A percentile compares a stretch with the other conserved stretches of the same genome.
phyloP scores from a whole-genome alignment of 257 asterid species.

The Nemophila menziesii region DNA sequence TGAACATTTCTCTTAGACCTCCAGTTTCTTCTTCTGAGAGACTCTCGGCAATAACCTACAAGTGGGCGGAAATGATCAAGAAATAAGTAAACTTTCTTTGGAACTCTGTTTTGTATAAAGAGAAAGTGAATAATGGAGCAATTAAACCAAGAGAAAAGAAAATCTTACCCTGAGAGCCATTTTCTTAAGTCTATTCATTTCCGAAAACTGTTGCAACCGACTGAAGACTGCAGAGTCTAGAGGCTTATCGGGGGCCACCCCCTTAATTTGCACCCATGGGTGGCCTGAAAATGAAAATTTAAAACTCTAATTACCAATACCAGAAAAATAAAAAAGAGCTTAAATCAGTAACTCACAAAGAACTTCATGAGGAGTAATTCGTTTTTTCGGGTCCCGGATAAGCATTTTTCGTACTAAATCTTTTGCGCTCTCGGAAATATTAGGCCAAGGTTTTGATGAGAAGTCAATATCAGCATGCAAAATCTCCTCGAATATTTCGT shows the following conservation, averaged over 20 bases:
- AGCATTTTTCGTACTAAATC: slow-evolving; percentile 66
- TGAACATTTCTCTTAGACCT: slow-evolving; percentile 72
- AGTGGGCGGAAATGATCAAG: slow-evolving; percentile 4
- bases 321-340: not conserved
- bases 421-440: slow-evolving; percentile 58
- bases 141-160: not conserved
- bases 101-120: not conserved
- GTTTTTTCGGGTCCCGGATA: slow-evolving; percentile 43
- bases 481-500: slow-evolving; percentile 55
- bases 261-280: slow-evolving; percentile 66
- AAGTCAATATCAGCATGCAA: slow-evolving; percentile 46
- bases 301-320: not conserved
- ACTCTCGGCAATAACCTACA: slow-evolving; percentile 71
- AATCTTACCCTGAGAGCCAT: slow-evolving; percentile 31
- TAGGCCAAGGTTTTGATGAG: slow-evolving; percentile 69
- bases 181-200: slow-evolving; percentile 33
- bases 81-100: not conserved
- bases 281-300: slow-evolving; percentile 39
- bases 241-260: slow-evolving; percentile 78
- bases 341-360: slow-evolving; percentile 60
- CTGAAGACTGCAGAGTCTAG: slow-evolving; percentile 64
- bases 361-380: slow-evolving; percentile 65
- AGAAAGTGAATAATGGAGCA: not conserved
- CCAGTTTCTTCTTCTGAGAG: slow-evolving; percentile 91
- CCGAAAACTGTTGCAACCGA: slow-evolving; percentile 35